Evolutionary conservation across 2,329 filamentous ascomycete genomes (phyloP).

Genomic region (Setomelanomma holmii): DNA sequence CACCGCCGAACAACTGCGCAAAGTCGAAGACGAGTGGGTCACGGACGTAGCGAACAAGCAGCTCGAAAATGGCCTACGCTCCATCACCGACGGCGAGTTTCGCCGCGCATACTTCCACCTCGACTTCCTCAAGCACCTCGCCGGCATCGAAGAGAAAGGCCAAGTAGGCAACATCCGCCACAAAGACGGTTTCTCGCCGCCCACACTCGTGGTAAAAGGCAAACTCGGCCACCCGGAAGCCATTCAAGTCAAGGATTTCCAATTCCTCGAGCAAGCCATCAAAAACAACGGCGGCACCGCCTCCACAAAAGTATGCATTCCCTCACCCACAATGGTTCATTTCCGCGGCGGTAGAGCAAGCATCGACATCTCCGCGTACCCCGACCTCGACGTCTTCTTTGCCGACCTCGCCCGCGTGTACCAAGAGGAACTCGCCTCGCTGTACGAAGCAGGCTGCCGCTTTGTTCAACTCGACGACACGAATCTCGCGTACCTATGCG

Average conservation of each 20-base stretch:
- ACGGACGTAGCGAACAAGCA: constrained; percentile 58
- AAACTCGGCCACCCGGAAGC: constrained; percentile 61
- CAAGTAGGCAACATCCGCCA: constrained; percentile 53
- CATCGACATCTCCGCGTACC: constrained; percentile 62
- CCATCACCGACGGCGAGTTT: constrained; percentile 65
- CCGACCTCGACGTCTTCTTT: constrained; percentile 63
- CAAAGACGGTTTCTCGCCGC: constrained; percentile 59
- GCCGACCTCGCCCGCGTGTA: constrained; percentile 63
- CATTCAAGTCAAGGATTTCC: constrained; percentile 65
- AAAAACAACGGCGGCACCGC: constrained; percentile 45
- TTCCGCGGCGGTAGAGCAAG: constrained; percentile 63
- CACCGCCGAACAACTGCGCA: constrained; percentile 54
- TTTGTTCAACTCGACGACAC: constrained; percentile 67
- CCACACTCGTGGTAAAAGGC: constrained; percentile 61
- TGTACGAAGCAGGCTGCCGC: constrained; percentile 63
- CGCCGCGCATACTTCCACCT: constrained; percentile 65
- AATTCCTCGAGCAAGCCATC: constrained; percentile 60
- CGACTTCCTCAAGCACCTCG: constrained; percentile 64
- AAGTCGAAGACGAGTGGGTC: constrained; percentile 60
- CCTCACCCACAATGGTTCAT: constrained; percentile 66
- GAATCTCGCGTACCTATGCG: constrained; percentile 66
- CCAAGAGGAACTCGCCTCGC: constrained; percentile 61
- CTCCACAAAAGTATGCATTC: constrained; percentile 64
- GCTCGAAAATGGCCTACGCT: constrained; percentile 57
- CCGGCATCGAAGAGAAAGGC: constrained; percentile 61